Conservation (phyloP, 2,329 filamentous ascomycete genomes). For the Cytospora piceicola region DNA sequence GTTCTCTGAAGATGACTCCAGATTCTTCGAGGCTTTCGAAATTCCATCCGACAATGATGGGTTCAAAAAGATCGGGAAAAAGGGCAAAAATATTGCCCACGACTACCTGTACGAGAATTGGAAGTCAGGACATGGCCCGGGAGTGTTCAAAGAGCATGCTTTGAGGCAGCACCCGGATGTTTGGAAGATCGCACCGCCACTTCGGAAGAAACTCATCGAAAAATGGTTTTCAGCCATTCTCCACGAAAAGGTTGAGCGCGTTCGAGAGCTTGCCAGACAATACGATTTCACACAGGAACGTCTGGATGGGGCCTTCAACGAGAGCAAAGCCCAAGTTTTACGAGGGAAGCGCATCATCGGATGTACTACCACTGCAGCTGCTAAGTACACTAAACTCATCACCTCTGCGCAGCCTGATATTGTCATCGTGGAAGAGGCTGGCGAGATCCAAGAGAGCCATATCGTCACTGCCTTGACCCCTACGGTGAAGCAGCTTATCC, state of each 20-base stretch:
- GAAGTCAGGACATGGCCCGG: constrained; percentile 51
- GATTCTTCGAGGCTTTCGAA: constrained; percentile 61
- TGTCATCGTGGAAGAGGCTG: constrained; percentile 72
- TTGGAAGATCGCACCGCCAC: constrained; percentile 54
- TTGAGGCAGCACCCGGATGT: constrained; percentile 40
- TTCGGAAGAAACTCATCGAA: constrained; percentile 42
- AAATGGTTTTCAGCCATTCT: constrained; percentile 52
- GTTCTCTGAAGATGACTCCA: constrained; percentile 54
- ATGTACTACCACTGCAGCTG: constrained; percentile 72
- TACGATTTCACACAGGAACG: constrained; percentile 48
- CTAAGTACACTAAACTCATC: constrained; percentile 62
- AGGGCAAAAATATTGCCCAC: constrained; percentile 47
- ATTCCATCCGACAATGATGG: constrained; percentile 51
- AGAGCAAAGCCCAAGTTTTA: constrained; percentile 50
- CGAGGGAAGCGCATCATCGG: constrained; percentile 64
- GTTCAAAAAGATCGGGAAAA: constrained; percentile 50
- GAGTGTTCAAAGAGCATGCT: constrained; percentile 43
- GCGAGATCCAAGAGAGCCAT: constrained; percentile 72
- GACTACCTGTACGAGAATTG: constrained; percentile 61
- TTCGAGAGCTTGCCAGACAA: constrained; percentile 44
- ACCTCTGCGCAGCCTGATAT: constrained; percentile 59
- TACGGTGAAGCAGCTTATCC: constrained; percentile 63
- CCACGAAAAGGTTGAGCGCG: constrained; percentile 51
- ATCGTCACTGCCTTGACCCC: constrained; percentile 62
- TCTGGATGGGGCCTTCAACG: constrained; percentile 49